phyloP scores from a whole-genome alignment of 495 filamentous ascomycete genomes.

The Neurospora sp. region DNA sequence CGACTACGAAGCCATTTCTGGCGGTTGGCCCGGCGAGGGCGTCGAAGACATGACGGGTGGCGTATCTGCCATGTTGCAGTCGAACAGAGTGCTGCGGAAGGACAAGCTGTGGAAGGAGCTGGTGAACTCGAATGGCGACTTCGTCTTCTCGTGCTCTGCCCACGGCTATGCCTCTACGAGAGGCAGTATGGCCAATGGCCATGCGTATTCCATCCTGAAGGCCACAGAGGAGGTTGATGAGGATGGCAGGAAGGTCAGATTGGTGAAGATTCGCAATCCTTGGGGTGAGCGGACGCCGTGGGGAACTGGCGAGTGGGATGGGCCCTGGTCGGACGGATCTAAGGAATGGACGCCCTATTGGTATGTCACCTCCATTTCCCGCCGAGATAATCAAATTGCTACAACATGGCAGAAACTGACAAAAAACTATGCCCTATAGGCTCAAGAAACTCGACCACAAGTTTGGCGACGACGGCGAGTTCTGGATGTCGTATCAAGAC shows the following conservation, averaged over 20 bases:
- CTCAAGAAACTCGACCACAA: conserved; percentile 56
- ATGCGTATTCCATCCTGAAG: conserved; percentile 69
- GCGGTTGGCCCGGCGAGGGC: conserved; percentile 66
- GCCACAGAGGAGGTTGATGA: conserved; percentile 57
- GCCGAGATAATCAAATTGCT: not conserved
- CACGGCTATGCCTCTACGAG: conserved; percentile 20
- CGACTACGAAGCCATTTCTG: conserved; percentile 46
- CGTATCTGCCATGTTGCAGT: conserved; percentile 36
- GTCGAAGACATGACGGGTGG: conserved; percentile 79
- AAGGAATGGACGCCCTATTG: conserved; percentile 72
- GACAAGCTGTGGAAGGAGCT: conserved; percentile 67
- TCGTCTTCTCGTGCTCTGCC: conserved; percentile 18
- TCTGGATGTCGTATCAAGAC: conserved; percentile 41
- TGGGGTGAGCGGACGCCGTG: conserved; percentile 43
- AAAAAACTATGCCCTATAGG: conserved; percentile 11
- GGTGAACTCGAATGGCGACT: conserved; percentile 34
- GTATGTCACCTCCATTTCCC: not conserved
- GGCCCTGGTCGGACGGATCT: conserved; percentile 57
- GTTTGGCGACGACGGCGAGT: conserved; percentile 65
- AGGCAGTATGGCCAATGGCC: conserved; percentile 55
- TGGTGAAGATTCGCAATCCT: conserved; percentile 59
- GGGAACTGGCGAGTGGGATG: conserved; percentile 53
- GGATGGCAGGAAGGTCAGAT: conserved; percentile 26
- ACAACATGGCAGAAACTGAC: not conserved
- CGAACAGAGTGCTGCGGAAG: conserved; percentile 60